phyloP scores from a whole-genome alignment of 371 early-diverging fungal species.

The Mortierella sp. region DNA sequence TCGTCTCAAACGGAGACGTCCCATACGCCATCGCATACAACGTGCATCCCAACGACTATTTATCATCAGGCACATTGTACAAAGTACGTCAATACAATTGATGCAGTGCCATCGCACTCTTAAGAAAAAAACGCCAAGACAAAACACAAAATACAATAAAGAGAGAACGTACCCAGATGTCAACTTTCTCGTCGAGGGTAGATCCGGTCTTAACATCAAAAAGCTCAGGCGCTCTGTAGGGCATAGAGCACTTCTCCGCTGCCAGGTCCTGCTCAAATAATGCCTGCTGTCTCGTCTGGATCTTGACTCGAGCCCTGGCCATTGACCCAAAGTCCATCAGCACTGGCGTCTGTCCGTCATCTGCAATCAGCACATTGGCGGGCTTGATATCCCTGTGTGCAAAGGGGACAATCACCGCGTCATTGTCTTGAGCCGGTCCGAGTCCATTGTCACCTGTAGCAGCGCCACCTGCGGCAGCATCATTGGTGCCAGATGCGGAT shows the following conservation, averaged over 20 bases:
- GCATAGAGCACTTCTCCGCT: slow-evolving; percentile 81
- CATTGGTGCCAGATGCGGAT: neutral
- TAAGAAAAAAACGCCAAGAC: neutral
- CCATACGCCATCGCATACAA: slow-evolving; percentile 83
- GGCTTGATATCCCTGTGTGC: slow-evolving; percentile 89
- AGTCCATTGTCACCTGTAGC: slow-evolving; percentile 15
- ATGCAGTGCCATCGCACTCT: too few relatives aligned
- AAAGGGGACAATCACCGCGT: slow-evolving; percentile 64
- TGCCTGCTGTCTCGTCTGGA: slow-evolving; percentile 74
- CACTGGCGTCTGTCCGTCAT: slow-evolving; percentile 76
- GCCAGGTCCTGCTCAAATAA: slow-evolving; percentile 82
- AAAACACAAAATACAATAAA: neutral
- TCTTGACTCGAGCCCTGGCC: slow-evolving; percentile 68
- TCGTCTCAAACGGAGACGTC: slow-evolving; percentile 82
- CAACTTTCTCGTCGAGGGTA: slow-evolving; percentile 77
- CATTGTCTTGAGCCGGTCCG: slow-evolving; percentile 44
- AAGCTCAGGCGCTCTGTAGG: slow-evolving; percentile 86
- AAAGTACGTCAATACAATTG: neutral
- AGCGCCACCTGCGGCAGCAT: neutral
- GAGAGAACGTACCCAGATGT: slow-evolving; percentile 73
- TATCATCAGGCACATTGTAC: neutral
- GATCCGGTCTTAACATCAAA: slow-evolving; percentile 82
- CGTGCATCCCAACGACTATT: slow-evolving; percentile 79
- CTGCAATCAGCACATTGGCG: slow-evolving; percentile 73
- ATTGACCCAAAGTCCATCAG: slow-evolving; percentile 88